Base-by-base conservation (phyloP, 1,139 yeast genomes). In the Sugiyamaella paludigena region DNA sequence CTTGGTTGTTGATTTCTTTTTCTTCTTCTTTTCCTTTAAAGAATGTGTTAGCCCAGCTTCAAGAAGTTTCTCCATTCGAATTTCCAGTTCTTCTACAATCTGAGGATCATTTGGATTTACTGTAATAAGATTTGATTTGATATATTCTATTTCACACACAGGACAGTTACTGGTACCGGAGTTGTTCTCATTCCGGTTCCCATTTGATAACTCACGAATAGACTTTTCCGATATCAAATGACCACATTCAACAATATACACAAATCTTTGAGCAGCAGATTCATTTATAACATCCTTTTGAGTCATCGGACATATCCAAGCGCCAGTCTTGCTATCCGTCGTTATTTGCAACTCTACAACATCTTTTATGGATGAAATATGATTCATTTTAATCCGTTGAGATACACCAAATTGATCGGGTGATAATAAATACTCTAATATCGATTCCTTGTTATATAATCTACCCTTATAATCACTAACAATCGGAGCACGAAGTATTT, bases 381-480 rank as follows among this genome's bases (percentile, higher is more conserved):
- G 84, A 1, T 56, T 49, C 8, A 75, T 66, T 24, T 64, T 57
- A 7, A 55, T 56, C 10, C 46, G 33, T 38, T 51, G 48, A 28
- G 59, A 55, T 37, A 67, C 69, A 26, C 66, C 64, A 37, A 68
- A 53, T 9, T 58, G 46, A 26, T 62, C 64, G 15, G 69, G 69
- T 27, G 69, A 70, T 2, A 84, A 63, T 13, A 86, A 63, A 62
- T 76, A 74, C 58, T 83, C 84, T 11, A 89, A 58, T 0, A 87
- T 65, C 33, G 83, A 71, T 53, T 84, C 89, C 57, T 86, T 87
- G 56, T 82, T 78, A 64, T 79, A 86, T n/a, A 89, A 60, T 32
- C 72, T 65, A 0, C 97, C 97, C 51, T 70, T 70, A 62, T 74
- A 84, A 66, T 88, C 96, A 29, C 89, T 79, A 6, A 84, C 87